A percentile compares a stretch with the other conserved stretches of the same genome.
These are phyloP conservation scores for Trichophyton verrucosum DNA, from an alignment of 2,329 filamentous ascomycete genomes.

Conservation along the genomic window DNA sequence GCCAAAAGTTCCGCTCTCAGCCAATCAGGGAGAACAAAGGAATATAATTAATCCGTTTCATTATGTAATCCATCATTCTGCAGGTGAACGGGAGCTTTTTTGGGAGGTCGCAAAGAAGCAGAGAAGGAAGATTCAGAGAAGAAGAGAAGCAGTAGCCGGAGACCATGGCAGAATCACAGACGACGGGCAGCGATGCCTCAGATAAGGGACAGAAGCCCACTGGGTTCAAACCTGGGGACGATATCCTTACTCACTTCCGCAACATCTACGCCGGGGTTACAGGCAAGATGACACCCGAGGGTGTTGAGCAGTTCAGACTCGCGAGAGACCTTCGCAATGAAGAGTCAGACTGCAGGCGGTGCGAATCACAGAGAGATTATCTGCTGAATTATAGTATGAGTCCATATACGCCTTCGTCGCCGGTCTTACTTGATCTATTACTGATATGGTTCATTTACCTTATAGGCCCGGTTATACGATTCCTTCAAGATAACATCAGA, in stretches of 20 bases:
- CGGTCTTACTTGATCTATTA: not conserved
- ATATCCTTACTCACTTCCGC: constrained; percentile 49
- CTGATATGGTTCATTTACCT: not conserved
- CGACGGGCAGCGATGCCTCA: constrained; percentile 5
- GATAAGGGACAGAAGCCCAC: constrained; percentile 22
- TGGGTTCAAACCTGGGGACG: constrained; percentile 30
- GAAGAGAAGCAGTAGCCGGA: not conserved
- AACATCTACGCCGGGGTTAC: constrained; percentile 78
- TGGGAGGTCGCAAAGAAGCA: not conserved
- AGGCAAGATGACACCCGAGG: constrained; percentile 56
- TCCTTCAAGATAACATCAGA: constrained; percentile 68
- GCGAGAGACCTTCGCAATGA: constrained; percentile 65
- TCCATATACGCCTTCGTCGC: not conserved
- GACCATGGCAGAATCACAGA: constrained; percentile 21
- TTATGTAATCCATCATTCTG: not conserved
- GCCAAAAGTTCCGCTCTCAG: not conserved
- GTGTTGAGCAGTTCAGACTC: constrained; percentile 63
- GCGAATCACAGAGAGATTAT: constrained; percentile 72
- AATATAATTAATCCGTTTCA: not conserved
- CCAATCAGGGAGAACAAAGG: not conserved
- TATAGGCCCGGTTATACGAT: constrained; percentile 66
- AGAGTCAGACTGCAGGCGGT: constrained; percentile 63
- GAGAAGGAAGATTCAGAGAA: not conserved
- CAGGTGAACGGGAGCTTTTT: not conserved
- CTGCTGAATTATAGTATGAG: constrained; percentile 58